A percentile compares a stretch with the other conserved stretches of the same genome.
Evolutionary conservation across 2,329 filamentous ascomycete species (phyloP).

Genomic region (Aspergillus fructus): DNA sequence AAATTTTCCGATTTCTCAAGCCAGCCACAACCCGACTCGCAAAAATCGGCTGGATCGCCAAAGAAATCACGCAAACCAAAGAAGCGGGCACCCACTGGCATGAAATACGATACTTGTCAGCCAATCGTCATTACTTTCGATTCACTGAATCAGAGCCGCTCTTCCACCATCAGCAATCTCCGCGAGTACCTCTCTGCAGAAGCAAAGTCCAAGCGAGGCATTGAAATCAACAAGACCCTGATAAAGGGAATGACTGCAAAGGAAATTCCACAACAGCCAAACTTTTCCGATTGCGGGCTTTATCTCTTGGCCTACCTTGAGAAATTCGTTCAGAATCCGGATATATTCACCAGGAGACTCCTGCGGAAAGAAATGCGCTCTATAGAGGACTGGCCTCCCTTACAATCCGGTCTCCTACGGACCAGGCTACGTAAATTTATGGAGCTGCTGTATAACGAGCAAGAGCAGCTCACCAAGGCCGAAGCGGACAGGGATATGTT

Average conservation of each 20-base stretch:
- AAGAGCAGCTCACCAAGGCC: constrained; percentile 43
- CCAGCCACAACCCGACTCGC: constrained; percentile 11
- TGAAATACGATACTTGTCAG: constrained; percentile 51
- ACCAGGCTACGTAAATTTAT: constrained; percentile 65
- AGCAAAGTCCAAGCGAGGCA: constrained; percentile 61
- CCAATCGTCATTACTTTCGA: constrained; percentile 84
- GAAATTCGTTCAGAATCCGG: constrained; percentile 74
- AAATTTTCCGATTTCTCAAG: constrained; percentile 17
- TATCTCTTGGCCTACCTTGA: constrained; percentile 83
- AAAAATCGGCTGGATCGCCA: constrained; percentile 10
- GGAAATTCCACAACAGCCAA: constrained; percentile 74
- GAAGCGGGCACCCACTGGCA: constrained; percentile 27
- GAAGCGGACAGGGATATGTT: constrained; percentile 35
- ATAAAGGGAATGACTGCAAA: constrained; percentile 68
- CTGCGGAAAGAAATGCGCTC: constrained; percentile 64
- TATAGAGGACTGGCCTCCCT: constrained; percentile 53
- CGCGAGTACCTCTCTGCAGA: constrained; percentile 77
- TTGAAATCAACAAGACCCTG: constrained; percentile 45
- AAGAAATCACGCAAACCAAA: constrained; percentile 21
- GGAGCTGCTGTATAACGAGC: constrained; percentile 60
- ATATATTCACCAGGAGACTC: constrained; percentile 66
- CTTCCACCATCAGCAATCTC: constrained; percentile 64
- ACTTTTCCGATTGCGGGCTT: constrained; percentile 85
- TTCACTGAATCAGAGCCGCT: constrained; percentile 69
- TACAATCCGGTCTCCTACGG: constrained; percentile 60